Base-by-base conservation (phyloP, 331 rosid genomes). In the Dryas integrifolia region DNA sequence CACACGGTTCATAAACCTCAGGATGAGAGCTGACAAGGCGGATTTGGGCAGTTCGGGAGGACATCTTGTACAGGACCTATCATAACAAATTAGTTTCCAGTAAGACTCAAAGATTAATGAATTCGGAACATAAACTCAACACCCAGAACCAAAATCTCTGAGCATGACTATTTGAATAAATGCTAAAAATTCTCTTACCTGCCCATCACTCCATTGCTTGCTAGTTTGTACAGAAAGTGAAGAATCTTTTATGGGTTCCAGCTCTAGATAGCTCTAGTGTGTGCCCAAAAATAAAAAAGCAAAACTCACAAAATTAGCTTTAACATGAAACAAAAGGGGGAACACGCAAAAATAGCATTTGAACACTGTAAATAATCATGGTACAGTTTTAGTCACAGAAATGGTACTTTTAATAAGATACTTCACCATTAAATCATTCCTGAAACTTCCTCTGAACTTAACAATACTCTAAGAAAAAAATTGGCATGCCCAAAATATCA, bases 1-100 rank as follows among this genome's bases (percentile, higher is more conserved):
- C 99, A 18, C 98, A 92, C 0, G 99, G 99, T 78, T 95, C 98
- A 78, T 95, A 95, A 67, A 95, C 99, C 84, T 95, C 97, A 1
- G 80, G 80, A 66, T 89, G 99, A 13, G 97, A 90, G 78, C 96
- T 86, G 79, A 90, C 84, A 26, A 88, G 97, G 69, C 82, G 92
- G 69, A 95, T 95, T 87, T 90, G 98, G 44, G 99, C 98, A 64
- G 63, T 86, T 82, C 67, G 89, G 69, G 77, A 74, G 9, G 85
- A n/a, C 79, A 78, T 81, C 78, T 73, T 89, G 81, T 18, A 18
- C 56, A 49, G 21, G 65, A 69, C 90, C 92, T 87, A 67, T 44
- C 65, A 69, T 58, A 74, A 70, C 44, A 77, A 57, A 46, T 35
- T 9, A 26, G 1, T 40, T 69, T 26, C 74, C 3, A 13, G 24